Base-by-base conservation (phyloP, 1,139 yeast species). In the Geotrichum bryndzae region DNA sequence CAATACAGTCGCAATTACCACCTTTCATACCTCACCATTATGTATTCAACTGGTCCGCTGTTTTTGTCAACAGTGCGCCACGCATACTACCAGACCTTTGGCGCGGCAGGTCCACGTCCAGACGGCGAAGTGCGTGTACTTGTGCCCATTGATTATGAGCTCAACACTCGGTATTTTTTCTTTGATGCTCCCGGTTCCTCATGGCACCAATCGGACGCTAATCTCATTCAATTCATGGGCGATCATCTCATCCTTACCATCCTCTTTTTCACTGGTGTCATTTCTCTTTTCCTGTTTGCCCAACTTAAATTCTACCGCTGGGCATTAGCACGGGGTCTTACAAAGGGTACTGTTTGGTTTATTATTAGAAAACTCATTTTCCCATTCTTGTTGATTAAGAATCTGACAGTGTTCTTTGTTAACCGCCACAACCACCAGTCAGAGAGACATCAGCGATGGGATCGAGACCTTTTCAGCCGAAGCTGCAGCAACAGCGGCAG, bases 1-100 rank as follows among this genome's bases (percentile, higher is more conserved):
- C 79, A 75, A 58, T 90, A 88, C 74, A 64, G 69, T 58, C 67
- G 66, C 61, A 68, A 68, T 65, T 71, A 68, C 67, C 56, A 67
- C 35, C 84, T 90, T 33, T 96, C 97, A 18, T 91, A 91, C 75
- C 79, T 91, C 64, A 91, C 97, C 51, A 90, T 91, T 73, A 91
- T 91, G 97, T 88, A 84, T 70, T 86, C 96, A 22, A 91, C 97
- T 0, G 97, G 97, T 3, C 97, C 97, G 0, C 77, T 91, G 65
- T 90, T 90, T 72, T 79, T 91, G 57, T 86, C 95, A 15, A 92
- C 90, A 53, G 81, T 91, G 68, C 88, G 96, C 92, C 87, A 89
- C 74, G 90, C 86, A 69, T 90, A 88, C 75, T 87, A 87, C 74
- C 56, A 55, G 25, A 7, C 51, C 5, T 23, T 48, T 23, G 51